These are phyloP conservation scores for Avena sativa DNA, from an alignment of 176 grass and related monocot genomes.

Conservation along the genomic window DNA sequence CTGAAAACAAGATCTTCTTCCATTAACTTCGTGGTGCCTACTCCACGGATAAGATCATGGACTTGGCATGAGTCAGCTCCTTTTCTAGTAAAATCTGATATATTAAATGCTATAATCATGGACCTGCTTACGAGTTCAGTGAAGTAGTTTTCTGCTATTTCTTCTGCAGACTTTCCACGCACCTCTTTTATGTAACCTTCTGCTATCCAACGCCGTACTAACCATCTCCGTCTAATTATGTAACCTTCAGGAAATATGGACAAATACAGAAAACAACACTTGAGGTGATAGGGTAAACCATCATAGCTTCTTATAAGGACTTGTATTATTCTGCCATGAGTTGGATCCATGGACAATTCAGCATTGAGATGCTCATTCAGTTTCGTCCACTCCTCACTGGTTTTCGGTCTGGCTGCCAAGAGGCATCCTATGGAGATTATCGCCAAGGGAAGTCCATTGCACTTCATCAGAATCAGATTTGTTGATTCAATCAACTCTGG, in stretches of 20 bases:
- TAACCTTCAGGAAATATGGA: background rate
- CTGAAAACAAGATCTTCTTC: background rate
- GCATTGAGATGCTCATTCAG: background rate
- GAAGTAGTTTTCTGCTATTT: background rate
- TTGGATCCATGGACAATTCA: background rate
- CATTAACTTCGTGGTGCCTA: background rate
- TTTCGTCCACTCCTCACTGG: background rate
- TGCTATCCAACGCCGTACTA: background rate
- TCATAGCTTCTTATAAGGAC: background rate
- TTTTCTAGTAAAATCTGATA: background rate
- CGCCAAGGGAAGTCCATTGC: background rate
- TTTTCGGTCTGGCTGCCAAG: background rate
- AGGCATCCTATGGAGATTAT: background rate
- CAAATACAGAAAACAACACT: background rate
- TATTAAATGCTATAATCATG: background rate
- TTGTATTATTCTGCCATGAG: background rate
- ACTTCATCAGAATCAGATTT: background rate
- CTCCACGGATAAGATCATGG: background rate
- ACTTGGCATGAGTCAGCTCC: background rate
- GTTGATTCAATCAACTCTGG: background rate
- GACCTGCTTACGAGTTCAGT: background rate
- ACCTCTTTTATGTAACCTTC: background rate
- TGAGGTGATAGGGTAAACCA: conserved; percentile 3
- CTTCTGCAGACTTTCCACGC: background rate
- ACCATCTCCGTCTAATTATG: background rate